Evolutionary conservation across 306 rosid genomes (phyloP).

Genomic region (Vicia villosa): DNA sequence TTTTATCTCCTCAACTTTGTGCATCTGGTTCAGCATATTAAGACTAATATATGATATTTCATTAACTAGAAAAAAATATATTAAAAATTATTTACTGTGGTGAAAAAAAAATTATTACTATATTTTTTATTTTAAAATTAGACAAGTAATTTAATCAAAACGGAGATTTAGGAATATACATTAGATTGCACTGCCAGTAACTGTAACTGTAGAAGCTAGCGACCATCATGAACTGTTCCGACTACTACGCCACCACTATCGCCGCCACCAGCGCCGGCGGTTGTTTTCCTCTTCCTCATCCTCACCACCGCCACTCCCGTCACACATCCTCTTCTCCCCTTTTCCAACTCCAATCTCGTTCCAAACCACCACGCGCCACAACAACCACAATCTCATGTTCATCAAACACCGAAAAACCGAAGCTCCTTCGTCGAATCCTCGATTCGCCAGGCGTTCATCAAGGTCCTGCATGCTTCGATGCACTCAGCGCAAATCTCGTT

Average conservation of each 20-base stretch:
- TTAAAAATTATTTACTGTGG: too few species aligned
- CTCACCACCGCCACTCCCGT: not conserved
- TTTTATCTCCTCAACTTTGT: too few species aligned
- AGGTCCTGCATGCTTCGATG: constrained; percentile 93
- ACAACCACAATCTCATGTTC: not conserved
- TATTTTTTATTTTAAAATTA: too few species aligned
- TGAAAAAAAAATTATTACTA: too few species aligned
- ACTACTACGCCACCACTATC: not conserved
- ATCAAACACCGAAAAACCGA: constrained; percentile 15
- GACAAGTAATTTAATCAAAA: not conserved
- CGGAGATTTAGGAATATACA: not conserved
- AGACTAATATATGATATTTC: too few species aligned
- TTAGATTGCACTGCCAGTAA: not conserved
- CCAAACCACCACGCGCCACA: not conserved
- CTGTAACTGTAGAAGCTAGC: not conserved
- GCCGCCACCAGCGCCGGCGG: not conserved
- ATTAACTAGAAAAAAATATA: too few species aligned
- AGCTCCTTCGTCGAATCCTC: constrained; percentile 64
- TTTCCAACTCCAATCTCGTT: not conserved
- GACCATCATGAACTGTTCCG: not conserved
- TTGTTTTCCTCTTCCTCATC: not conserved
- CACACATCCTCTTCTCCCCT: not conserved
- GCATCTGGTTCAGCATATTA: too few species aligned
- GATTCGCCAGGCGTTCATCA: constrained; percentile 83
- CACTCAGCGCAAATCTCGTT: constrained; percentile 84